Percentiles rank a stretch among this genome's conserved stretches.
Evolutionary conservation across 345 rosid genomes (phyloP).

Genomic region (Eucalyptus decipiens): DNA sequence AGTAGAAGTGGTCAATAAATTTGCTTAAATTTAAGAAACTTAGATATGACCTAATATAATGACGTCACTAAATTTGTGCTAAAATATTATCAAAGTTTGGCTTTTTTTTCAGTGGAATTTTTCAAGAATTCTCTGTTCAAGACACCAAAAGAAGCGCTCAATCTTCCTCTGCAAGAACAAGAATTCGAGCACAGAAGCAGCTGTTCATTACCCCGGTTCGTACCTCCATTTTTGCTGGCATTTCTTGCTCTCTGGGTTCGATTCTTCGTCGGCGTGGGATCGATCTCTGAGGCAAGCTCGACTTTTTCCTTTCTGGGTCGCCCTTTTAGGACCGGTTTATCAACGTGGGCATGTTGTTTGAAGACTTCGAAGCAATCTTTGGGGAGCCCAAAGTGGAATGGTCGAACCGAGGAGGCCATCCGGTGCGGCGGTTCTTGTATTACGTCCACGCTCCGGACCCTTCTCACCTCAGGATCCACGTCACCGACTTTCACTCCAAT

Average conservation of each 20-base stretch:
- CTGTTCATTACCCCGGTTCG: not conserved
- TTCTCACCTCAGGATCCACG: constrained; percentile 35
- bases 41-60: not conserved
- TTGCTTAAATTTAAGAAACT: not conserved
- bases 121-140: not conserved
- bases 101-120: fast-evolving
- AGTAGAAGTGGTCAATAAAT: not conserved
- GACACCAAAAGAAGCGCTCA: not conserved
- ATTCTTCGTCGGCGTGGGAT: not conserved
- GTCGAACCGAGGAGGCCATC: constrained; percentile 11
- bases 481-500: constrained; percentile 48
- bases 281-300: not conserved
- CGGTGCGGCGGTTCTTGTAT: constrained; percentile 43
- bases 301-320: not conserved
- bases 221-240: not conserved
- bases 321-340: not conserved
- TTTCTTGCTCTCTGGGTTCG: not conserved
- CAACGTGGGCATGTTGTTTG: constrained; percentile 13
- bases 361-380: constrained; percentile 49
- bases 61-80: not conserved
- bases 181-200: not conserved
- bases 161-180: not conserved
- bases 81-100: not conserved
- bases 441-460: constrained; percentile 61
- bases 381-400: constrained; percentile 57